Conservation (phyloP, 2,329 filamentous ascomycete species). For the Aspergillus chevalieri region DNA sequence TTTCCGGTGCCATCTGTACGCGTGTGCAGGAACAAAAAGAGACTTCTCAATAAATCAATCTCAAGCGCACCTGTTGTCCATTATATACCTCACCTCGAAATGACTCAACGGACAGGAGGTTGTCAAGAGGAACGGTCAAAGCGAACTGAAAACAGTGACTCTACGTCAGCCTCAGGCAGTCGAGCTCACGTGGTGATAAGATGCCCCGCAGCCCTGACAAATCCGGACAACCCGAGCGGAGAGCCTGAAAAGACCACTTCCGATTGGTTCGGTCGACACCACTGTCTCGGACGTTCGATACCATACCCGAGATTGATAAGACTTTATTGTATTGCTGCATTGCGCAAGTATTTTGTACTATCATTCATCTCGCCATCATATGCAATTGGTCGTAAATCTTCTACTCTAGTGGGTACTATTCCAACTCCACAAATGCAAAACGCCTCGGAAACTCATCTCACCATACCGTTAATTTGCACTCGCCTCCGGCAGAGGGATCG, state of each 20-base stretch:
- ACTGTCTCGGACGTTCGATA: neutral
- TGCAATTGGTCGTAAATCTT: neutral
- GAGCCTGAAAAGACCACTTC: neutral
- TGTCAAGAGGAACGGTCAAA: neutral
- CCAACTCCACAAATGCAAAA: neutral
- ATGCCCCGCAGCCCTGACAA: conserved; percentile 2
- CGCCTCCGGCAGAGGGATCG: conserved; percentile 53
- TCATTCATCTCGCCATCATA: neutral
- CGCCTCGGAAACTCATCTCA: conserved; percentile 10
- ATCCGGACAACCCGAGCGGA: neutral
- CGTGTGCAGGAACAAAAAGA: neutral
- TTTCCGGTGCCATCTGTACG: conserved; percentile 18
- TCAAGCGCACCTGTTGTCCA: neutral
- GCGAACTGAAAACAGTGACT: neutral
- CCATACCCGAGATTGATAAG: too few species aligned
- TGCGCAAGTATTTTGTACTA: neutral
- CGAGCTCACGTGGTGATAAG: conserved; percentile 17
- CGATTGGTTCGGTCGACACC: neutral
- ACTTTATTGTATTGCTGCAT: too few species aligned
- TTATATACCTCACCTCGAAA: neutral
- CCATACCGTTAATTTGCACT: conserved; percentile 7
- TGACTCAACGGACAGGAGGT: neutral
- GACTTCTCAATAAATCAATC: neutral
- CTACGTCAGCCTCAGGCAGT: conserved; percentile 1
- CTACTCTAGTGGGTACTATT: neutral